Evolutionary conservation across 2,329 filamentous ascomycete species (phyloP).

Genomic region (Davidsoniella neocaledoniae): DNA sequence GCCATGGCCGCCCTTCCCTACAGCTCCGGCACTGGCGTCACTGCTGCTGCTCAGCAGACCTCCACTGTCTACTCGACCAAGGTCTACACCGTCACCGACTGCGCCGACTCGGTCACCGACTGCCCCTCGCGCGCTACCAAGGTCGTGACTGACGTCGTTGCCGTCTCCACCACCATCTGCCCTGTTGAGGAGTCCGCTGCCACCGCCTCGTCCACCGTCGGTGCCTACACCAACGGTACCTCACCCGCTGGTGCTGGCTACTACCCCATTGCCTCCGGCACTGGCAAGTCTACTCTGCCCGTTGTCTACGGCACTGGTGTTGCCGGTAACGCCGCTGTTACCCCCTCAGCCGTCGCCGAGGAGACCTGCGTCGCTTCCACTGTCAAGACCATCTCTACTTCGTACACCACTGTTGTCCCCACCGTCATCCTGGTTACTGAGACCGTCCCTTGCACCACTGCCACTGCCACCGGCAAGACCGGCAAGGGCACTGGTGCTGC

Average conservation of each 20-base stretch:
- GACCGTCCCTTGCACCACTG: slow-evolving; percentile 23
- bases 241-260: neutral
- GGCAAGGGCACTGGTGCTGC: slow-evolving; percentile 28
- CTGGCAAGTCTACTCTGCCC: slow-evolving; percentile 12
- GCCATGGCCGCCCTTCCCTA: slow-evolving; percentile 25
- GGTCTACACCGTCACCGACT: slow-evolving; percentile 44
- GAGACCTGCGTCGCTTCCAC: slow-evolving; percentile 20
- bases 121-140: slow-evolving; percentile 33
- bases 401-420: slow-evolving; percentile 37
- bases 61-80: slow-evolving; percentile 40
- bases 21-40: slow-evolving; percentile 15
- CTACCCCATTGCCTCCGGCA: slow-evolving; percentile 8
- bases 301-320: slow-evolving; percentile 10
- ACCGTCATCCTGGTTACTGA: slow-evolving; percentile 31
- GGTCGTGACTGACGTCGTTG: slow-evolving; percentile 22
- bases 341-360: slow-evolving; percentile 15
- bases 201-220: slow-evolving; percentile 6
- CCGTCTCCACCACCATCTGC: slow-evolving; percentile 26
- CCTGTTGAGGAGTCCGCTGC: slow-evolving; percentile 16
- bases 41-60: slow-evolving; percentile 24
- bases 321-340: slow-evolving; percentile 10
- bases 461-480: slow-evolving; percentile 17
- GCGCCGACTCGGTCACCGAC: slow-evolving; percentile 42
- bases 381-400: slow-evolving; percentile 37
- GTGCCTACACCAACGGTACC: slow-evolving; percentile 13